Conservation (phyloP, 2,329 filamentous ascomycete genomes). For the Fusarium anguioides region DNA sequence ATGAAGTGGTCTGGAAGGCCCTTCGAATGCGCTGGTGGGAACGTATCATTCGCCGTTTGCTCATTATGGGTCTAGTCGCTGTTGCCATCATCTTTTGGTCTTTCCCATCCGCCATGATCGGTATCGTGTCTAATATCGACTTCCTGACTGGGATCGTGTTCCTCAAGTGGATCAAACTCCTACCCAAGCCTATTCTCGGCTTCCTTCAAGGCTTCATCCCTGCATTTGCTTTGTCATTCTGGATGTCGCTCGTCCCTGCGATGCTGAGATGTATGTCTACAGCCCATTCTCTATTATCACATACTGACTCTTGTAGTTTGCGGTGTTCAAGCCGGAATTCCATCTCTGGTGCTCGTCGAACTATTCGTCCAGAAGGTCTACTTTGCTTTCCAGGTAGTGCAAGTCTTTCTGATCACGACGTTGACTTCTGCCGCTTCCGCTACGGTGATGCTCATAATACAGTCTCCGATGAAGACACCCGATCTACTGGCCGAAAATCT, state of each 20-base stretch:
- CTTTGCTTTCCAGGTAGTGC: conserved; percentile 89
- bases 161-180: conserved; percentile 75
- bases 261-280: conserved; percentile 71
- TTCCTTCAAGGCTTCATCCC: conserved; percentile 88
- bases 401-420: conserved; percentile 91
- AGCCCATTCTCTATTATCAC: rapidly evolving
- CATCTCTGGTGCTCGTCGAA: conserved; percentile 83
- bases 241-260: conserved; percentile 88
- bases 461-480: conserved; percentile 71
- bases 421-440: conserved; percentile 82
- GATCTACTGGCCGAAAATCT: conserved; percentile 77
- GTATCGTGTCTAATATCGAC: conserved; percentile 85
- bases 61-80: conserved; percentile 76
- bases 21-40: conserved; percentile 90
- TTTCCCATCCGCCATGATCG: conserved; percentile 80
- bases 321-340: conserved; percentile 82
- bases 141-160: conserved; percentile 75
- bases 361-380: conserved; percentile 91
- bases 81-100: conserved; percentile 90
- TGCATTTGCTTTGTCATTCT: conserved; percentile 78
- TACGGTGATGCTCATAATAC: conserved; percentile 70
- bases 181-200: conserved; percentile 79
- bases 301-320: conserved; percentile 63
- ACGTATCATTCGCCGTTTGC: conserved; percentile 76
- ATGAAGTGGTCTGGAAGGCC: conserved; percentile 89